Conservation (phyloP, 2,329 filamentous ascomycete genomes). For the Hortaea werneckii region DNA sequence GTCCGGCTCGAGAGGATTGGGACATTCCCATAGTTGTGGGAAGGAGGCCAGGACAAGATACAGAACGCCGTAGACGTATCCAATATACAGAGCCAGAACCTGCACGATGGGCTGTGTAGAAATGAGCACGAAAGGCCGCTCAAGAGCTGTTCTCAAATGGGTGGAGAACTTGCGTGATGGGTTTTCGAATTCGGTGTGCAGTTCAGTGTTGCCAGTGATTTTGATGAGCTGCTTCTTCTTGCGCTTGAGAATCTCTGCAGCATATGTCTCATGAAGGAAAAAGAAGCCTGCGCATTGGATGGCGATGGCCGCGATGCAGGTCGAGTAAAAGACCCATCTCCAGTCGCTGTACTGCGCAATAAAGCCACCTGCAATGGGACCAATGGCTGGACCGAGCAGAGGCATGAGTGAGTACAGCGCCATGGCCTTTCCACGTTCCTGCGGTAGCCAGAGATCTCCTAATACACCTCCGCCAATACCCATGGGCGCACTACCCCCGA, state of each 20-base stretch:
- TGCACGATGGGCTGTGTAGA: slow-evolving; percentile 29
- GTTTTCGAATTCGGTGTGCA: slow-evolving; percentile 42
- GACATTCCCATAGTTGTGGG: slow-evolving; percentile 21
- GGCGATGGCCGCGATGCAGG: slow-evolving; percentile 50
- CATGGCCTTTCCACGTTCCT: slow-evolving; percentile 53
- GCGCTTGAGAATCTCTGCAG: slow-evolving; percentile 49
- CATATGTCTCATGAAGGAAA: slow-evolving; percentile 56
- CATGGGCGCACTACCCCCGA: slow-evolving; percentile 28
- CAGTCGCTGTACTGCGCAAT: slow-evolving; percentile 54
- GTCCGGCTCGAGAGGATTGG: not conserved
- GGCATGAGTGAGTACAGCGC: slow-evolving; percentile 54
- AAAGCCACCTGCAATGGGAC: slow-evolving; percentile 56
- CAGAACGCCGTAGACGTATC: slow-evolving; percentile 30
- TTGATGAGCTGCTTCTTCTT: slow-evolving; percentile 49
- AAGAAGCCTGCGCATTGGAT: slow-evolving; percentile 54
- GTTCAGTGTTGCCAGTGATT: slow-evolving; percentile 49
- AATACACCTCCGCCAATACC: slow-evolving; percentile 28
- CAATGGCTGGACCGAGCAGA: slow-evolving; percentile 54
- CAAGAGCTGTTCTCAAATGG: slow-evolving; percentile 23
- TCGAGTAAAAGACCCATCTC: slow-evolving; percentile 65
- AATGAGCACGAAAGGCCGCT: slow-evolving; percentile 26
- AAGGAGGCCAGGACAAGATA: slow-evolving; percentile 29
- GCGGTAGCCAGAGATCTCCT: slow-evolving; percentile 49
- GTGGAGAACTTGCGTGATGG: slow-evolving; percentile 23
- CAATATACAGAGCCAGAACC: slow-evolving; percentile 27